Conservation (phyloP, 2,329 filamentous ascomycete genomes). For the Claviceps sp. region DNA sequence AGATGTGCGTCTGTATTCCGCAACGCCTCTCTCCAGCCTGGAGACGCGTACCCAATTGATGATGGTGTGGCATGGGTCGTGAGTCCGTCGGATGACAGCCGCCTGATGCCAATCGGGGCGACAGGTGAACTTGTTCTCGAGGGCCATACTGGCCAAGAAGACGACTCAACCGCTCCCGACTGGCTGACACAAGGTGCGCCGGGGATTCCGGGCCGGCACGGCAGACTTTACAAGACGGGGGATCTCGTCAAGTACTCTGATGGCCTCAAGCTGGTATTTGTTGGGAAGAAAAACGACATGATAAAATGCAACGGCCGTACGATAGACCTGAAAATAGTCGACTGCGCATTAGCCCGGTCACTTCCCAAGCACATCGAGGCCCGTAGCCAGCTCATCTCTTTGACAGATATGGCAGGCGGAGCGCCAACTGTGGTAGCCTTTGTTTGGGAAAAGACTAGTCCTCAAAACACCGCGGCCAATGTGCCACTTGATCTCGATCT, state of each 20-base stretch:
- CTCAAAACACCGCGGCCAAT: not conserved
- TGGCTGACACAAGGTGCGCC: slow-evolving; percentile 11
- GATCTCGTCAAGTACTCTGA: slow-evolving; percentile 15
- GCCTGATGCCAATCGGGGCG: slow-evolving; percentile 17
- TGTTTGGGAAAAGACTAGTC: not conserved
- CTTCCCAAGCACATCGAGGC: slow-evolving; percentile 8
- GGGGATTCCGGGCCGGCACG: slow-evolving; percentile 9
- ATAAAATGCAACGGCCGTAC: slow-evolving; percentile 12
- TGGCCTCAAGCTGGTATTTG: slow-evolving; percentile 12
- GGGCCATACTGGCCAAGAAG: slow-evolving; percentile 13
- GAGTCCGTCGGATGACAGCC: slow-evolving; percentile 12
- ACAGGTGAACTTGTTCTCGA: slow-evolving; percentile 25
- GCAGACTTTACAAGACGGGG: slow-evolving; percentile 13
- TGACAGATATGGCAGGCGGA: slow-evolving; percentile 4
- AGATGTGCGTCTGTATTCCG: slow-evolving; percentile 8
- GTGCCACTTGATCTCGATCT: slow-evolving; percentile 5
- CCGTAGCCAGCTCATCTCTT: slow-evolving; percentile 10
- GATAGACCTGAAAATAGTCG: slow-evolving; percentile 12
- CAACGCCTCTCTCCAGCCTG: slow-evolving; percentile 8
- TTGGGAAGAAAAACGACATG: slow-evolving; percentile 12
- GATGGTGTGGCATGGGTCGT: slow-evolving; percentile 17
- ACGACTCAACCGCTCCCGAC: slow-evolving; percentile 8
- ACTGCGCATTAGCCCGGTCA: slow-evolving; percentile 11
- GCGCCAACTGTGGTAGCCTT: not conserved
- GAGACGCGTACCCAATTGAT: slow-evolving; percentile 11